phyloP scores from a whole-genome alignment of 306 rosid species.

The Malus domestica region DNA sequence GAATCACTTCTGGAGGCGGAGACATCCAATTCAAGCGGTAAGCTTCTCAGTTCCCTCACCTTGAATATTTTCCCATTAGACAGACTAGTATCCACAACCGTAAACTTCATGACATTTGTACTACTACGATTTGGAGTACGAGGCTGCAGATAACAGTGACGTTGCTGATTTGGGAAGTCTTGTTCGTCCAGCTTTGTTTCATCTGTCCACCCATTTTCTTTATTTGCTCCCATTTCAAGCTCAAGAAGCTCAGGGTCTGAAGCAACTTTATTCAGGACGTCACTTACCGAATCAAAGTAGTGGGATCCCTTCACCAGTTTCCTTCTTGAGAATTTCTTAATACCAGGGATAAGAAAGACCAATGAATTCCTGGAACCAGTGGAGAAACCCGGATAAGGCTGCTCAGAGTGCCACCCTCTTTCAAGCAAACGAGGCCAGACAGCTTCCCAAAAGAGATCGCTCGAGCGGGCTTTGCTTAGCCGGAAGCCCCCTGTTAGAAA shows the following conservation, averaged over 20 bases:
- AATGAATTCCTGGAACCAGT: slow-evolving; percentile 45
- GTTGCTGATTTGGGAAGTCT: slow-evolving; percentile 49
- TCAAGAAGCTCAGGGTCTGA: slow-evolving; percentile 76
- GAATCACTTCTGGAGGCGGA: slow-evolving; percentile 34
- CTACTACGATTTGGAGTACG: slow-evolving; percentile 43
- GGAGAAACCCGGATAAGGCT: slow-evolving; percentile 51
- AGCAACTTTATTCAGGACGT: slow-evolving; percentile 73
- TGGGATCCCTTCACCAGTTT: slow-evolving; percentile 71
- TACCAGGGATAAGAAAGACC: slow-evolving; percentile 82
- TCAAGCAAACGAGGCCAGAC: slow-evolving; percentile 98
- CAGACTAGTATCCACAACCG: slow-evolving; percentile 84
- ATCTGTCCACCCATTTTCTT: slow-evolving; percentile 35
- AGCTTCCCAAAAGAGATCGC: slow-evolving; percentile 94
- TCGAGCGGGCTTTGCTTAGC: slow-evolving; percentile 83
- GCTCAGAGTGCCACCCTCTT: slow-evolving; percentile 98
- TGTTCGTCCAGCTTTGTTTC: slow-evolving; percentile 41
- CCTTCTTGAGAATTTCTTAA: slow-evolving; percentile 65
- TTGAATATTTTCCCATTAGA: slow-evolving; percentile 31
- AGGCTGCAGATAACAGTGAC: slow-evolving; percentile 80
- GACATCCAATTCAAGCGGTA: slow-evolving; percentile 39
- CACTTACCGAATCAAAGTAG: slow-evolving; percentile 73
- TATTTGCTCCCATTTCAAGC: slow-evolving; percentile 32
- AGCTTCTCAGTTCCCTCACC: slow-evolving; percentile 64
- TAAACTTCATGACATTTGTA: slow-evolving; percentile 49
- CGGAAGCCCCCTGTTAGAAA: slow-evolving; percentile 78